These are phyloP conservation scores for Sporothrix inflata DNA, from an alignment of 2,329 filamentous ascomycete species.

Conservation along the genomic window DNA sequence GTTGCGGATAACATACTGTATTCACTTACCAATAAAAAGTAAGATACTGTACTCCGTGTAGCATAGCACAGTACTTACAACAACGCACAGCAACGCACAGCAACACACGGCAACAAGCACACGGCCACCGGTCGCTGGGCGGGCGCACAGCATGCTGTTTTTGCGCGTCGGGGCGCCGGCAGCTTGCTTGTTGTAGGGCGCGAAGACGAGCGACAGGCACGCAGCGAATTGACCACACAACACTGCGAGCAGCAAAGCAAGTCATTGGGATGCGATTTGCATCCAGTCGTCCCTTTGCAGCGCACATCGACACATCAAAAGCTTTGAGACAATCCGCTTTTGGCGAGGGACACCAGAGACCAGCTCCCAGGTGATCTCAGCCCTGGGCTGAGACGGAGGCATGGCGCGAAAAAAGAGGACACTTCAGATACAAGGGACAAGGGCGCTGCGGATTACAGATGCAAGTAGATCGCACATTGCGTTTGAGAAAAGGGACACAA, in stretches of 20 bases:
- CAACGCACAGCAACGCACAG: too few relatives aligned
- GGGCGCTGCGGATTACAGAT: neutral
- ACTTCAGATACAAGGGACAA: slow-evolving; percentile 11
- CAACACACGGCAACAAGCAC: too few relatives aligned
- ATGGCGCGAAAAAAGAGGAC: neutral
- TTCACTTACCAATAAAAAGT: too few relatives aligned
- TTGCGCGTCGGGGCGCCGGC: neutral
- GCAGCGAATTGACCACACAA: neutral
- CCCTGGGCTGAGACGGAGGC: neutral
- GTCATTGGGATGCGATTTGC: neutral
- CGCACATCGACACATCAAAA: neutral
- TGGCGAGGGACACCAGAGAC: neutral
- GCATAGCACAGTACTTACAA: too few relatives aligned
- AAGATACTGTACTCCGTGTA: too few relatives aligned
- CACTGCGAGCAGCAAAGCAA: neutral
- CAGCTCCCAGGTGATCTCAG: neutral
- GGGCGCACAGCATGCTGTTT: neutral
- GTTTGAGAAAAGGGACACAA: neutral
- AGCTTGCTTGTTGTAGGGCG: neutral
- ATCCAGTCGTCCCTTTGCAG: neutral
- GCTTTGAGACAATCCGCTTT: neutral
- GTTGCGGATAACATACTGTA: neutral
- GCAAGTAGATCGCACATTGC: neutral
- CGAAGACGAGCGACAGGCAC: slow-evolving; percentile 13
- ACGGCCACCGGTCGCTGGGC: too few relatives aligned